Percentiles rank a stretch among this genome's conserved stretches.
Conservation (phyloP, 2,329 filamentous ascomycete genomes). For the Hypoxylon sp. region DNA sequence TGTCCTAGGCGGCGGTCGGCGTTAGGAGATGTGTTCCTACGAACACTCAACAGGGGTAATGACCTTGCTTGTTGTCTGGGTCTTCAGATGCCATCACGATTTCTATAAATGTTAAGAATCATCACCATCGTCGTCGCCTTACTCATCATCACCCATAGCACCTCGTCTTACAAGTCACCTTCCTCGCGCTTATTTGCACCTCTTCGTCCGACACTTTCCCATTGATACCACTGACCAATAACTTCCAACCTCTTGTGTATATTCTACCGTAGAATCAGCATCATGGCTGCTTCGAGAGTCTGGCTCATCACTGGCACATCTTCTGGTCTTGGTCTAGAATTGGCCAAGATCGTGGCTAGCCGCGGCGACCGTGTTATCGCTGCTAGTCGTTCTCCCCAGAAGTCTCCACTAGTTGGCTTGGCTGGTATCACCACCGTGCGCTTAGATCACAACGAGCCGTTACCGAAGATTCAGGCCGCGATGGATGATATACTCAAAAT, state of each 20-base stretch:
- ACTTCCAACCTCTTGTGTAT: background rate
- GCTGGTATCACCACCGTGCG: conserved; percentile 55
- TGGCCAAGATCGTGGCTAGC: conserved; percentile 60
- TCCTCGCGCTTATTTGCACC: background rate
- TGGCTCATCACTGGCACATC: conserved; percentile 67
- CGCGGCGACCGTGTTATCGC: conserved; percentile 65
- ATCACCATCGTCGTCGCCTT: background rate
- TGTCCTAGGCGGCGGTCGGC: background rate
- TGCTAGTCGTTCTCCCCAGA: conserved; percentile 57
- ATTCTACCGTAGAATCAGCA: background rate
- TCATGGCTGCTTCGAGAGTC: conserved; percentile 48
- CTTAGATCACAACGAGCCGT: conserved; percentile 60
- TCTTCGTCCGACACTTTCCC: background rate
- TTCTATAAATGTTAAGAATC: background rate
- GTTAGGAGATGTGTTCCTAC: background rate
- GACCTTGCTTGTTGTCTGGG: background rate
- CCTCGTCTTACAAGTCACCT: background rate
- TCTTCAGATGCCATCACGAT: background rate
- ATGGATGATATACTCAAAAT: conserved; percentile 58
- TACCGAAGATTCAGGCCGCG: conserved; percentile 55
- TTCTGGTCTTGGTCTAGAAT: conserved; percentile 62
- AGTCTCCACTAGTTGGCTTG: conserved; percentile 47
- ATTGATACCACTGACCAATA: background rate
- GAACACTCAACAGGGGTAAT: background rate
- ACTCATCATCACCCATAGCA: background rate